Evolutionary conservation across 2,329 filamentous ascomycete genomes (phyloP), one percentile per base, ranked within the genome.

Genomic region (Pestalotiopsis sp.): DNA sequence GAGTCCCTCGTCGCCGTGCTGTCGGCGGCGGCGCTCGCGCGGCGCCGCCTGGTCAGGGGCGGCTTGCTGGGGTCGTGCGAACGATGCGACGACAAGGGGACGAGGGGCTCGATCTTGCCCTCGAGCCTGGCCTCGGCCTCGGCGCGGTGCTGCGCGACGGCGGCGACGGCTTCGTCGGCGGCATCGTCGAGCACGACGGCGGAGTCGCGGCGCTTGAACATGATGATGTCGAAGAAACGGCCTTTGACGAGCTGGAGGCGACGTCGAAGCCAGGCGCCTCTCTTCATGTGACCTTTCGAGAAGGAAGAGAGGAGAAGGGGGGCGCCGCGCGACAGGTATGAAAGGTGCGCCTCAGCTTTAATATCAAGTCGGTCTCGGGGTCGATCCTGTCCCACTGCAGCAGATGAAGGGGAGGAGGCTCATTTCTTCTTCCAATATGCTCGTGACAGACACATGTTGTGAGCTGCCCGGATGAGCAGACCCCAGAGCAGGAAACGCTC

Each of bases 391-490:
- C 31, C 31, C 31, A 36, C 31, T 36, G 31, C 31, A 36, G 31
- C 31, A 36, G 31, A 36, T 36, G 31, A 36, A 36, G 31, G 31
- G 31, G 31, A 20, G 45, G 45, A 52, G 45, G 45, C 45, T 52
- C 45, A 52, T 52, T 52, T 52, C 45, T 52, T 52, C 45, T 52
- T 23, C 7, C 45, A 52, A 52, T 52, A 52, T 52, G 61, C 61
- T 39, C 61, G 61, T 64, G 61, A 64, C 61, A 64, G 38, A 64
- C 61, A 64, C 61, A 64, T 64, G 61, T 39, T 64, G 38, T n/a
- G 14, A 49, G n/a, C 27, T 36, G 25, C 27, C 31, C 31, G 7
- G 31, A 36, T 9, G 31, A 36, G 31, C 31, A 36, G 31, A 36
- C 31, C 31, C 31, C 31, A 36, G 31, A 36, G 31, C 7, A 36